Evolutionary conservation across 345 rosid genomes (phyloP), one percentile per base, ranked within the genome.

Genomic region (Citropsis articulata): DNA sequence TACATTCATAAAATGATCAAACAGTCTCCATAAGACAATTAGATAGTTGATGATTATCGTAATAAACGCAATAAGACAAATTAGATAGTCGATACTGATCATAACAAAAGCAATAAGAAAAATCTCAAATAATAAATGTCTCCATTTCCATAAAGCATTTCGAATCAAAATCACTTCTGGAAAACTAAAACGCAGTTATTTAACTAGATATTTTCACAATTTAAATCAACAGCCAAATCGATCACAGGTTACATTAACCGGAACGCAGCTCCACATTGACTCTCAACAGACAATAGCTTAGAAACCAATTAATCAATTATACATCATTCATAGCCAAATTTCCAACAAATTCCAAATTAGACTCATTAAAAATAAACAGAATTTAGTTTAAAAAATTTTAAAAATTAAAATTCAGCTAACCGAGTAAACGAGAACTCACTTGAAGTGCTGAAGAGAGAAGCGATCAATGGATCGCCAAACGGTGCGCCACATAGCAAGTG

Each of bases 401-500:
- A 63, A 40, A 57, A 25, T 33, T 16, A 12, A 36, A 71, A 25
- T 33, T 48, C 33, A n/a, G 48, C 22, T 22, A 66, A 66, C 14
- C 22, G 48, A 66, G 48, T 9, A 2, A 36, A 38, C 8, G 33
- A 12, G 45, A 63, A 40, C 73, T 81, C 81, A 88, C 94, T 79
- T 88, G 87, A 91, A 88, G 79, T 89, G 82, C 66, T 83, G 92
- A 35, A 87, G 85, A 69, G 94, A 89, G 84, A 89, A 91, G 80
- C 94, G 90, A 84, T 89, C 88, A 74, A 84, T 69, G 81, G 94
- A 88, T 77, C 89, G 89, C 89, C 92, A 84, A 55, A 89, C 75
- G 31, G 86, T 85, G 59, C 87, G 85, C 92, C 92, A 86, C 89
- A 86, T 82, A 48, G 80, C 42, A 24, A 30, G 45, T 64, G 75